phyloP scores from a whole-genome alignment of 2,329 filamentous ascomycete genomes.

The Trichophyton rubrum region DNA sequence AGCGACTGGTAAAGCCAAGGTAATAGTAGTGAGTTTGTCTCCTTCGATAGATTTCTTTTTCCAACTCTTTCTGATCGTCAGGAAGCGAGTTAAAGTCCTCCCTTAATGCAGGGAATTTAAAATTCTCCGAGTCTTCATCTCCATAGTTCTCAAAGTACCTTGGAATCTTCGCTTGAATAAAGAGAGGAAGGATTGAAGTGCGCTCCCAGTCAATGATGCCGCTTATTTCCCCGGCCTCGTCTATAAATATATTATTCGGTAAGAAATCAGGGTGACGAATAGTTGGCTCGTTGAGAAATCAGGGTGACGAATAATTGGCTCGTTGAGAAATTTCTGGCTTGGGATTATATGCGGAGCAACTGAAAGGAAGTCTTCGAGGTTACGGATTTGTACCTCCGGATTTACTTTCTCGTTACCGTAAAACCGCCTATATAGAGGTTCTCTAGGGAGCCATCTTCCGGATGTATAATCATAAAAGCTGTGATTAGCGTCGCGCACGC shows the following conservation, averaged over 20 bases:
- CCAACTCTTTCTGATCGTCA: slow-evolving; percentile 1
- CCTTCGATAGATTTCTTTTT: slow-evolving; percentile 11
- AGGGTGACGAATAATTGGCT: slow-evolving; percentile 17
- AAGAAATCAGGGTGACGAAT: slow-evolving; percentile 20
- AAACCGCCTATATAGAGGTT: slow-evolving; percentile 14
- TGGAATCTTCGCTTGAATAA: slow-evolving; percentile 29
- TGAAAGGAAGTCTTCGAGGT: slow-evolving; percentile 12
- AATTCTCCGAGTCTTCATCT: slow-evolving; percentile 15
- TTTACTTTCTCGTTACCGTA: slow-evolving; percentile 10
- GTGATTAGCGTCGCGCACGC: too few species aligned
- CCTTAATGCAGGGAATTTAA: slow-evolving; percentile 12
- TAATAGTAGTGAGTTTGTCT: slow-evolving; percentile 17
- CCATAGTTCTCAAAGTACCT: slow-evolving; percentile 29
- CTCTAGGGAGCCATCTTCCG: too few species aligned
- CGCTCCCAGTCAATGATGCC: slow-evolving; percentile 35
- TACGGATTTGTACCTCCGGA: slow-evolving; percentile 13
- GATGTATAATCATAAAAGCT: too few species aligned
- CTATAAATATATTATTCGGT: slow-evolving; percentile 23
- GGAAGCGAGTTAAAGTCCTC: slow-evolving; percentile 11
- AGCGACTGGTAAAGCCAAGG: slow-evolving; percentile 12
- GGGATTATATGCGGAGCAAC: slow-evolving; percentile 11
- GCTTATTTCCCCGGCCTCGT: slow-evolving; percentile 21
- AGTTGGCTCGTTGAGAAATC: slow-evolving; percentile 13
- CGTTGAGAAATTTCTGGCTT: slow-evolving; percentile 5
- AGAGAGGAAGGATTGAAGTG: slow-evolving; percentile 25